Evolutionary conservation across 805 yeast genomes (phyloP), one percentile per base, ranked within the genome.

Genomic region (Wickerhamomyces ciferrii): DNA sequence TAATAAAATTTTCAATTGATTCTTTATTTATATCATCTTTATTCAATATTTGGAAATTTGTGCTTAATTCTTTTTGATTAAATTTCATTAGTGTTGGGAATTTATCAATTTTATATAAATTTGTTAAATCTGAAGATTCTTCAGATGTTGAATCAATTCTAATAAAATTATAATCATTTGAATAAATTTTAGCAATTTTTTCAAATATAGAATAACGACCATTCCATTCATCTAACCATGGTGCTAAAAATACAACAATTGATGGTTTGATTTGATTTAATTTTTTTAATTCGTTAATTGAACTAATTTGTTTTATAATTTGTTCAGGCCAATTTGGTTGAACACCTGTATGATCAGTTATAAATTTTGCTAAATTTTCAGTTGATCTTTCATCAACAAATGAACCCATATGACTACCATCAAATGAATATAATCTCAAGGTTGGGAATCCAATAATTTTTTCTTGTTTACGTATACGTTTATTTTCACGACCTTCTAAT

Each of bases 401-500:
- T 2, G 65, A 59, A 0, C 62, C 67, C 5, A 75, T 64, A 45
- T 66, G 62, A 42, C 68, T 70, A 1, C 76, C 74, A 37, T 64
- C 62, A 42, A 66, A 64, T 31, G 72, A 61, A 48, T 76, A 72
- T 7, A 81, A 54, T 52, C 72, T 70, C 43, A 81, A 47, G 1
- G 74, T 65, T 1, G 87, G 87, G 55, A 67, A 81, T 18, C 68
- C 69, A 11, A 53, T 48, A 3, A 81, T 63, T 15, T 56, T 53
- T 48, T 78, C 77, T 42, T 70, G 58, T 31, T 53, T 54, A 35
- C 71, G 61, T 7, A 77, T 59, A 17, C 68, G 56, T 34, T 55
- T 59, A 51, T 67, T 67, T 13, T 53, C 46, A 13, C 60, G 56
- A 2, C 66, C 74, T 31, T 70, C 62, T 13, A 69, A 54, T 50